Evolutionary conservation across 441 rosid genomes (phyloP).

Genomic region (Bruguiera hainesii): DNA sequence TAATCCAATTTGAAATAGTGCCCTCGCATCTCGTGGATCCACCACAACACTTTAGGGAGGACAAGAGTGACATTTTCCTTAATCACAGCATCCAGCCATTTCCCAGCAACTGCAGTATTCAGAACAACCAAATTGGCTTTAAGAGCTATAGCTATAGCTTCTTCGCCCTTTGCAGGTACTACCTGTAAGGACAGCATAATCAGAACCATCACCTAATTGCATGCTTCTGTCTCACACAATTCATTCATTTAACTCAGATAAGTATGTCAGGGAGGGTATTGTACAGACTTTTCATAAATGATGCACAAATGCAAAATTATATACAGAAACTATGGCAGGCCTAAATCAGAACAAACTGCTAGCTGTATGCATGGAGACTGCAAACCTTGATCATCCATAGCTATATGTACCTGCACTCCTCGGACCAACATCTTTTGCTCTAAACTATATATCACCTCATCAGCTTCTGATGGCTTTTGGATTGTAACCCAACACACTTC

Average conservation of each 20-base stretch:
- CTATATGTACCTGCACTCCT: conserved; percentile 47
- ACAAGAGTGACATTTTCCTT: conserved; percentile 54
- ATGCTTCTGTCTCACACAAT: no score
- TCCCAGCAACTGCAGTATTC: conserved; percentile 88
- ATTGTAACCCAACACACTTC: conserved; percentile 55
- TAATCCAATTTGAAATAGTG: conserved; percentile 74
- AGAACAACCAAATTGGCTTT: conserved; percentile 67
- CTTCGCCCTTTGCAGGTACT: conserved; percentile 53
- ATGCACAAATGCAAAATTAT: neutral
- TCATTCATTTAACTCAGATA: no score
- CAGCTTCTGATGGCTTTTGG: conserved; percentile 40
- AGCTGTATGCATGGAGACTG: neutral
- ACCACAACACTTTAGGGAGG: conserved; percentile 78
- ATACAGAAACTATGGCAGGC: neutral
- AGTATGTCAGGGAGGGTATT: no score
- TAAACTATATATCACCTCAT: conserved; percentile 49
- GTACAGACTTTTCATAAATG: no score
- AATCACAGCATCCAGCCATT: conserved; percentile 77
- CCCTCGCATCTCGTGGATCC: conserved; percentile 96
- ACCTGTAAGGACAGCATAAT: conserved; percentile 37
- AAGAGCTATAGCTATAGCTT: conserved; percentile 56
- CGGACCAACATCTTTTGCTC: conserved; percentile 64
- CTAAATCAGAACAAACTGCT: neutral
- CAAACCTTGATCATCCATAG: neutral
- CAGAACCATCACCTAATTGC: neutral